These are phyloP conservation scores for Mycena alexandri DNA, from an alignment of 768 basidiomycete species.

Conservation along the genomic window DNA sequence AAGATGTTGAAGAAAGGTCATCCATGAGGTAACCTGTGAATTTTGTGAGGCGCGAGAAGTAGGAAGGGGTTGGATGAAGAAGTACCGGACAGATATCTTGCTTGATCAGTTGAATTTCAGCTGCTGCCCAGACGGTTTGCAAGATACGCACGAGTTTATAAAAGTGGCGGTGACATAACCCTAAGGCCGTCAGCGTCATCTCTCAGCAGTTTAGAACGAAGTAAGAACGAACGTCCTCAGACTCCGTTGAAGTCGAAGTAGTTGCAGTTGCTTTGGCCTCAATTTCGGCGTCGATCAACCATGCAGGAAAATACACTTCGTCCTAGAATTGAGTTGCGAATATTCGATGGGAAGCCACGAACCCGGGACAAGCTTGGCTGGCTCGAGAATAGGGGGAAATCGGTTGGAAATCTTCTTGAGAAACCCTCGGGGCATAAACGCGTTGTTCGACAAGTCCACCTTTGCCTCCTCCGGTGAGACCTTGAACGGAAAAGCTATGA, in stretches of 20 bases:
- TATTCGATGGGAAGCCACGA: conserved; percentile 53
- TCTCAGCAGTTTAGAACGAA: conserved; percentile 9
- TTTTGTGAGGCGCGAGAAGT: conserved; percentile 8
- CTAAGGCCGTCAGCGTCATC: conserved; percentile 34
- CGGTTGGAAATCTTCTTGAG: not conserved
- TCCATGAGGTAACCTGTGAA: conserved; percentile 57
- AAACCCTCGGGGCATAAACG: not conserved
- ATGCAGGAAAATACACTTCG: conserved; percentile 73
- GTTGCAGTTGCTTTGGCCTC: conserved; percentile 52
- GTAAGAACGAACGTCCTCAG: conserved; percentile 39
- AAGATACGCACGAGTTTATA: conserved; percentile 60
- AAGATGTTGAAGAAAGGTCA: conserved; percentile 60
- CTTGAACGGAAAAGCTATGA: conserved; percentile 28
- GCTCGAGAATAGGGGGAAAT: not conserved
- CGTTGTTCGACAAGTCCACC: not conserved
- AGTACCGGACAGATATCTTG: conserved; percentile 60
- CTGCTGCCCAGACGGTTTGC: conserved; percentile 4
- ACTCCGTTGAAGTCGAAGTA: conserved; percentile 38
- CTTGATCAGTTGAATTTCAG: conserved; percentile 34
- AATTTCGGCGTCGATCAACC: conserved; percentile 70
- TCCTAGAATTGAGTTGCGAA: conserved; percentile 48
- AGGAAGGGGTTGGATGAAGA: not conserved
- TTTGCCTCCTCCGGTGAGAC: conserved; percentile 23
- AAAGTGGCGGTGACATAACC: conserved; percentile 51
- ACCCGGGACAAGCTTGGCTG: conserved; percentile 36